phyloP scores from a whole-genome alignment of 1,284 basidiomycete genomes.

The Sporisorium scitamineum region DNA sequence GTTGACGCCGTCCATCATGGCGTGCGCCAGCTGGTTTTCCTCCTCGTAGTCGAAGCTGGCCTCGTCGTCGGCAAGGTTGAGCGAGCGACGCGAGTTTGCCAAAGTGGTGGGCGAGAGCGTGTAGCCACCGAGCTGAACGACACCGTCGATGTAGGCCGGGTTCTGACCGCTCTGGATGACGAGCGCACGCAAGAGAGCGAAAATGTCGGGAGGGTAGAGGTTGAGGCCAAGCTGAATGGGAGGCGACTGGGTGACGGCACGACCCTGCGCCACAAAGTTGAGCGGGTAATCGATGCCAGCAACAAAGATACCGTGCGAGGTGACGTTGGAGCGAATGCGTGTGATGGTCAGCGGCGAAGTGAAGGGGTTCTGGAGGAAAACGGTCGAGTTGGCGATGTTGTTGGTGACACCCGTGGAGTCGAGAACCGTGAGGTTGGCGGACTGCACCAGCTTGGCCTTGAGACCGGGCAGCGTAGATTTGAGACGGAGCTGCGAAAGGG shows the following conservation, averaged over 20 bases:
- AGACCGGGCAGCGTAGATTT: constrained; percentile 77
- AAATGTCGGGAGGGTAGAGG: constrained; percentile 78
- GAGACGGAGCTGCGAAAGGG: constrained; percentile 77
- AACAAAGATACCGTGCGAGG: constrained; percentile 76
- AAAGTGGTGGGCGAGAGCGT: constrained; percentile 72
- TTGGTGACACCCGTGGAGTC: constrained; percentile 76
- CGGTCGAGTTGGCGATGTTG: constrained; percentile 78
- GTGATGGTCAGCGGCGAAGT: constrained; percentile 76
- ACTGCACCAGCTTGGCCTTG: constrained; percentile 74
- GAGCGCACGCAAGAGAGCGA: constrained; percentile 78
- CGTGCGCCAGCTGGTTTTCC: constrained; percentile 54
- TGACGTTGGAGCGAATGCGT: constrained; percentile 76
- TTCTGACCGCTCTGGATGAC: constrained; percentile 77
- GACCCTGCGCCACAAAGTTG: constrained; percentile 75
- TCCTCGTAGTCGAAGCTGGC: constrained; percentile 48
- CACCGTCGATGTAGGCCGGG: constrained; percentile 77
- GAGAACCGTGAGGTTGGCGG: constrained; percentile 75
- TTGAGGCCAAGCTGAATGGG: constrained; percentile 77
- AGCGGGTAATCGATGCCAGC: constrained; percentile 76
- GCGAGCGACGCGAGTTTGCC: constrained; percentile 47
- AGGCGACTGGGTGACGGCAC: constrained; percentile 76
- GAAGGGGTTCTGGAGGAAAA: constrained; percentile 79
- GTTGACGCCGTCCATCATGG: constrained; percentile 53
- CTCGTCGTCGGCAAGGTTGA: constrained; percentile 21
- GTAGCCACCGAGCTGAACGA: constrained; percentile 79